phyloP scores from a whole-genome alignment of 352 stramenopile species.

The Globisporangium perplexum region DNA sequence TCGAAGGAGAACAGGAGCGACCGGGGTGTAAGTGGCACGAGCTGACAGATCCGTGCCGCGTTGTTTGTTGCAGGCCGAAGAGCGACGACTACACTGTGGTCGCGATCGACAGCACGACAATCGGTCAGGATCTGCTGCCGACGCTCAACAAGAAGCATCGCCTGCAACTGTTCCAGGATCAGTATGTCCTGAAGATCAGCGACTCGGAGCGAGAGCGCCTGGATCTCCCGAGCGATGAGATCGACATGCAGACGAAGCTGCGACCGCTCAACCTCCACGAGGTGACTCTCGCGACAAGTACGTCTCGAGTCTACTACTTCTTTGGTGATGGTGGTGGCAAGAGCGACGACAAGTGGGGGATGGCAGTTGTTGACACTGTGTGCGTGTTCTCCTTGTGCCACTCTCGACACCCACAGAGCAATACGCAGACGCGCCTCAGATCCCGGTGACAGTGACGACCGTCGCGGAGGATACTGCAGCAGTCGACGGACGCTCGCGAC shows the following conservation, averaged over 20 bases:
- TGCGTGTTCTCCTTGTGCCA: neutral
- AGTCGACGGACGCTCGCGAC: conserved; percentile 59
- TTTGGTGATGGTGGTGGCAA: neutral
- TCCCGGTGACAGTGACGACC: conserved; percentile 57
- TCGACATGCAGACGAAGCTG: conserved; percentile 86
- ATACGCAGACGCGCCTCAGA: conserved; percentile 79
- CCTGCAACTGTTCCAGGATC: conserved; percentile 78
- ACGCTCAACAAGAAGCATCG: conserved; percentile 87
- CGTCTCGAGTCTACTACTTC: neutral
- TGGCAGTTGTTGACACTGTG: neutral
- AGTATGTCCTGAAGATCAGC: conserved; percentile 88
- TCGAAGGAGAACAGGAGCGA: neutral
- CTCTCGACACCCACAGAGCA: conserved; percentile 42
- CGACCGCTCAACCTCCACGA: conserved; percentile 82
- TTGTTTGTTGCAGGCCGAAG: conserved; percentile 50
- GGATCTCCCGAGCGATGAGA: conserved; percentile 77
- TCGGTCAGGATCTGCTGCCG: conserved; percentile 74
- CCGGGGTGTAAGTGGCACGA: neutral
- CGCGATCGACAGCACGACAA: conserved; percentile 71
- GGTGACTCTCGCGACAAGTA: conserved; percentile 84
- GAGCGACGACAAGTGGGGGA: neutral
- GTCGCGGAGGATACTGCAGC: conserved; percentile 61
- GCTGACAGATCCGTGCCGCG: neutral
- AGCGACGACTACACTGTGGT: conserved; percentile 88
- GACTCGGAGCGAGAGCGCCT: conserved; percentile 77